phyloP scores from a whole-genome alignment of 495 filamentous ascomycete genomes.

The Penicillium longicatenatum region DNA sequence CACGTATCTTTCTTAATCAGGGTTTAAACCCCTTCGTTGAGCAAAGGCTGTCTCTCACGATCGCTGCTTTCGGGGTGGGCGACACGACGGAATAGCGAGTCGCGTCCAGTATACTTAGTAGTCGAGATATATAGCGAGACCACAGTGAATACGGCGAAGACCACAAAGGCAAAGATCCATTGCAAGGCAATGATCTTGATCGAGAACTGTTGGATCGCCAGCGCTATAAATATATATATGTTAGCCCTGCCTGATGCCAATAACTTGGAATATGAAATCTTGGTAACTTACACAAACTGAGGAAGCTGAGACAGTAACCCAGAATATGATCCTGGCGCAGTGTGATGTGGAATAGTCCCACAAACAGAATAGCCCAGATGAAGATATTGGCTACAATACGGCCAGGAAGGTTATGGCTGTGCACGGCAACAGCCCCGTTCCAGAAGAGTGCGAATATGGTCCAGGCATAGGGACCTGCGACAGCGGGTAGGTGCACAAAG shows the following conservation, averaged over 20 bases:
- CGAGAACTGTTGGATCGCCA: constrained; percentile 75
- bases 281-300: constrained; percentile 61
- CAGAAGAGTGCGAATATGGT: constrained; percentile 81
- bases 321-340: constrained; percentile 79
- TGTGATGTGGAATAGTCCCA: constrained; percentile 71
- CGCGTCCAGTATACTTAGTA: constrained; percentile 62
- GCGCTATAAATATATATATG: constrained; percentile 40
- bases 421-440: constrained; percentile 79
- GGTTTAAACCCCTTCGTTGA: constrained; percentile 30
- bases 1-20: not conserved
- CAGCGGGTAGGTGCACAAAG: constrained; percentile 71
- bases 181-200: constrained; percentile 73
- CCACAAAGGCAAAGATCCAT: constrained; percentile 88
- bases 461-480: constrained; percentile 81
- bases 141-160: constrained; percentile 74
- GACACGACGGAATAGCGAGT: constrained; percentile 42
- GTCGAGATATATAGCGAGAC: constrained; percentile 62
- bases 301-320: constrained; percentile 72
- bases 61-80: constrained; percentile 38
- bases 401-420: constrained; percentile 59
- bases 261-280: not conserved
- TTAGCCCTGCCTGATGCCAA: not conserved
- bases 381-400: constrained; percentile 81
- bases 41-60: constrained; percentile 46
- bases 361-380: constrained; percentile 77